Percentiles rank a stretch among this genome's conserved stretches.
These are phyloP conservation scores for Adiantum capillusveneris DNA, from an alignment of 75 land plant species.

Conservation along the genomic window DNA sequence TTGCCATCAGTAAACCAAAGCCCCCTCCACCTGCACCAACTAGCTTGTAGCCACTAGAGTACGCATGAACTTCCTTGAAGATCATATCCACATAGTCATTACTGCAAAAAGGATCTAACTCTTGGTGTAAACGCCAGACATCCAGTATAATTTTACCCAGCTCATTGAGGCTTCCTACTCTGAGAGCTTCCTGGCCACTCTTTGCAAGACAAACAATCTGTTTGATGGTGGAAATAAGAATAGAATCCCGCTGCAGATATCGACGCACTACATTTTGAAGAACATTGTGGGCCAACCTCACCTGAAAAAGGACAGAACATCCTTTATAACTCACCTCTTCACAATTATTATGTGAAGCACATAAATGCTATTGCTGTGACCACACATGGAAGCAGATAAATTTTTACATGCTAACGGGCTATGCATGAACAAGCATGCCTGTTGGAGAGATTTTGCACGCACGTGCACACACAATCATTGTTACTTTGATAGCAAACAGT, in stretches of 20 bases:
- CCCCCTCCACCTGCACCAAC: slow-evolving; percentile 99
- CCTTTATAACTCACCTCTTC: no score
- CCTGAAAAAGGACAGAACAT: no score
- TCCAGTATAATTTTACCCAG: slow-evolving; percentile 80
- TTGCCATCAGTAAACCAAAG: slow-evolving; percentile 78
- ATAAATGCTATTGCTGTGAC: no score
- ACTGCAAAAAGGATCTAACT: slow-evolving; percentile 92
- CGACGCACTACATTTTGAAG: slow-evolving; percentile 88
- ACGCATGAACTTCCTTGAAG: slow-evolving; percentile 47
- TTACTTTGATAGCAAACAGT: no score
- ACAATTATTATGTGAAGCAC: no score
- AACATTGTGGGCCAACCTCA: slow-evolving; percentile 80
- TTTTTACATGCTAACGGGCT: no score
- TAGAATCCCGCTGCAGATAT: slow-evolving; percentile 75
- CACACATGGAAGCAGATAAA: no score
- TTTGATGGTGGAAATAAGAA: slow-evolving; percentile 66
- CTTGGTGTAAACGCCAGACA: slow-evolving; percentile 90
- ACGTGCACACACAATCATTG: no score
- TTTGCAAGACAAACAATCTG: slow-evolving; percentile 70
- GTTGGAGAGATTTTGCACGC: no score
- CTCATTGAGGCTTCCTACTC: slow-evolving; percentile 60
- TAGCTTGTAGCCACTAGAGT: slow-evolving; percentile 87
- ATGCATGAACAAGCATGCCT: no score
- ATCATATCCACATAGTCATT: slow-evolving; percentile 71
- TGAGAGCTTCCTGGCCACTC: slow-evolving; percentile 68